Base-by-base conservation (phyloP, 306 rosid species). In the Corylus heterophylla region DNA sequence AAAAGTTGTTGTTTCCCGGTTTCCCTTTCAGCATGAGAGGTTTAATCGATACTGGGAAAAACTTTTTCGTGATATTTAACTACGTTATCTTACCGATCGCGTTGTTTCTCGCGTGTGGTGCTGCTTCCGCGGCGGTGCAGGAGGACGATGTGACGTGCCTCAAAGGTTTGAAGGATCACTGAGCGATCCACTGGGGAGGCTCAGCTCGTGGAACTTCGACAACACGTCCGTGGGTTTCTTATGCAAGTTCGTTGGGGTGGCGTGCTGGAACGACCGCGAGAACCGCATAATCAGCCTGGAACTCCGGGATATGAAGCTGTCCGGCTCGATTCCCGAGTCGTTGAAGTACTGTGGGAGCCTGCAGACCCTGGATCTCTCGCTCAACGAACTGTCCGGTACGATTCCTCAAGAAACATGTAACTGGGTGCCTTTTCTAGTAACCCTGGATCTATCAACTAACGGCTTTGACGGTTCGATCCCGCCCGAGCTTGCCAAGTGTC, bases 261-360 rank as follows among this genome's bases (percentile, higher is more conserved):
- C 85, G 0, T 92, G 98, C 85, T 95, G 98, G 98, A 92, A 95
- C 82, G 77, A 52, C 1, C 83, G 80, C 25, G 98, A 95, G 87
- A 91, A 90, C 63, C 94, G 98, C 4, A 82, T 95, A 12, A 3
- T 87, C 1, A 70, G 74, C 44, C 83, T 95, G 42, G 86, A 82
- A 62, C 90, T 95, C 12, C 77, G 74, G 4, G 91, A 83, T 1
- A 81, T 91, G 87, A 73, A 74, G 27, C 86, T 95, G 1, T 80
- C 91, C 0, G 98, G 98, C 20, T 29, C 20, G 78, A 37, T 95
- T 66, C 91, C 96, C 0, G 84, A 85, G 73, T 82, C 88, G 0
- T 48, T 95, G 55, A 77, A 91, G 76, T 89, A 82, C 81, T 95
- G 98, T 45, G 73, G 72, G 18, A 95, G 80, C 69, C 29, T 95